Base-by-base conservation (phyloP, 1,139 yeast genomes). In the Suhomyces choctaworum region DNA sequence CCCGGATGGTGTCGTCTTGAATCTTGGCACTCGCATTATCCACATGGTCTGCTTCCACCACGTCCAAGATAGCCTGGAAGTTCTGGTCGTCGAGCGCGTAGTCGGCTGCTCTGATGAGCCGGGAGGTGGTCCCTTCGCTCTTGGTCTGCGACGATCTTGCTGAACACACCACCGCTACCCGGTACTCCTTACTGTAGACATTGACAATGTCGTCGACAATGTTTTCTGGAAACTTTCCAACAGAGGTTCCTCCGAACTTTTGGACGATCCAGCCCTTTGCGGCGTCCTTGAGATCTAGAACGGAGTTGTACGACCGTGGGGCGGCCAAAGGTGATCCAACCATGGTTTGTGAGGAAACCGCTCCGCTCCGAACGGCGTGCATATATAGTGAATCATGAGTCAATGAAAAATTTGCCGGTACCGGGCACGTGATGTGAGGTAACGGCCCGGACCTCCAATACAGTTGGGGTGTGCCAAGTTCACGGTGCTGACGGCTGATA, bases 211-310 rank as follows among this genome's bases (percentile, higher is more conserved):
- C 87, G 45, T 84, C 84, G 12, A 89, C 90, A 36, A 92, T 92
- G 46, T 82, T 76, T 36, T 73, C 78, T 5, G 97, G 87, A 59
- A 90, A 90, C 58, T 92, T 92, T 20, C 98, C 98, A 24, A 92
- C 96, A 29, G 95, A 82, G n/a, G 98, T 92, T 34, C 98, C 98
- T 27, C 98, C 98, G 53, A 87, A 92, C 62, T 92, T 92, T 60
- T 92, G 98, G 7, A 92, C 85, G 15, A 92, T 66, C 97, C 97
- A 90, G 13, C 80, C 80, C 14, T 43, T 42, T 17, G 42, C 16
- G 47, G 47, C 27, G 29, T 56, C 44, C 17, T 56, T 56, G 32
- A 70, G 56, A 45, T 70, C 76, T 27, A 65, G 54, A 24, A 70
- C 72, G 4, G 76, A 69, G 40, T 66, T 70, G 43, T 66, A 70